Base-by-base conservation (phyloP, 495 filamentous ascomycete genomes). In the Penicillium maclennaniae region DNA sequence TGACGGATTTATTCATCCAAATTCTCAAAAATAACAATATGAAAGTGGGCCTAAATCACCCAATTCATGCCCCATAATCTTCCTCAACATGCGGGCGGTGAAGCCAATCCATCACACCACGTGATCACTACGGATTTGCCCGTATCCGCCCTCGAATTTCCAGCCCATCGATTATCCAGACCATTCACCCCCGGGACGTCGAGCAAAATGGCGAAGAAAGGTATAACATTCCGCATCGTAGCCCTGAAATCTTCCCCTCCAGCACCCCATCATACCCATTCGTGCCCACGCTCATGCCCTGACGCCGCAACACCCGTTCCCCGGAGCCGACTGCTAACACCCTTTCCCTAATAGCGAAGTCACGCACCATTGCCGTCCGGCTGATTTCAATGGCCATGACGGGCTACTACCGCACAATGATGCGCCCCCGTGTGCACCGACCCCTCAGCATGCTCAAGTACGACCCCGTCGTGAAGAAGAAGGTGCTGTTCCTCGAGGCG, bases 341-440 rank as follows among this genome's bases (percentile, higher is more conserved):
- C 21, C 48, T 50, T 34, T 19, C 45, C 31, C 27, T 15, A 50
- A 47, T 50, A 97, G 93, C 81, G 43, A 99, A 97, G 81, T 88
- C 93, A 55, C 89, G 95, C 60, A 88, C 91, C 47, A 83, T 97
- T 63, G 79, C 85, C 62, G 93, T 97, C 65, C 91, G 95, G 66
- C 87, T 99, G 48, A 79, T 99, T 70, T 96, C 91, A 49, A 99
- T 97, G 95, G 95, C 95, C 55, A 85, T 95, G 84, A 99, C 95
- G 14, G 95, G 95, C 61, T 99, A 87, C 79, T 99, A 90, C 78
- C 89, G 89, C 69, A 95, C 89, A 49, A 80, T 91, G 68, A 79
- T 87, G 48, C 87, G 95, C 27, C 91, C 92, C 15, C 86, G 95
- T 45, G 76, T 79, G 21, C 79, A 92, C 51, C 76, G 85, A 37